These are phyloP conservation scores for Penicillium sp. DNA, from an alignment of 2,329 filamentous ascomycete species.

Conservation along the genomic window DNA sequence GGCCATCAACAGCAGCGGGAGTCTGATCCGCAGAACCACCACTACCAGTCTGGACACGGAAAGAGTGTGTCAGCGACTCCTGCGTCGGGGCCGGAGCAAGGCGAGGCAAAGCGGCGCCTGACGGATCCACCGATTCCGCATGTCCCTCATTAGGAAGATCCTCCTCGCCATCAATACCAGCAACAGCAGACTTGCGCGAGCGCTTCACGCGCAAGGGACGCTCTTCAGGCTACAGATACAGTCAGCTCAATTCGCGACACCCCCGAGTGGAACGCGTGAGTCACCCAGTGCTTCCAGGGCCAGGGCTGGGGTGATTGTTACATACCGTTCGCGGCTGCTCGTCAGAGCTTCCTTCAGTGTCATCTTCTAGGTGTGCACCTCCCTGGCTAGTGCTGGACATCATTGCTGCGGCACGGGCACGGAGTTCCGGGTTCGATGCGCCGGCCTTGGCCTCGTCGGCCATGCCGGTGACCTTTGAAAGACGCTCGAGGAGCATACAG, in stretches of 20 bases:
- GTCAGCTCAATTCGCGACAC: background rate
- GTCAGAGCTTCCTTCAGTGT: conserved; percentile 47
- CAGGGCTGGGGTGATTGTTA: background rate
- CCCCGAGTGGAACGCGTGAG: too few relatives aligned
- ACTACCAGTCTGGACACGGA: conserved; percentile 35
- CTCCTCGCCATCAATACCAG: conserved; percentile 27
- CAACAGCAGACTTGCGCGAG: conserved; percentile 41
- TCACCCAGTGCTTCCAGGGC: too few relatives aligned
- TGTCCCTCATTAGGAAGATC: conserved; percentile 23
- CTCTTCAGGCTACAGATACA: conserved; percentile 44
- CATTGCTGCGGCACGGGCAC: conserved; percentile 37
- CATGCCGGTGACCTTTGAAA: conserved; percentile 45
- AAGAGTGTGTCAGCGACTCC: conserved; percentile 40
- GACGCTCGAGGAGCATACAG: conserved; percentile 45
- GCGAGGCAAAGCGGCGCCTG: conserved; percentile 32
- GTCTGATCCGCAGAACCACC: conserved; percentile 29
- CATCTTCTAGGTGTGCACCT: conserved; percentile 36
- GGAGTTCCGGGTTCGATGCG: conserved; percentile 35
- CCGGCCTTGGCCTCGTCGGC: conserved; percentile 39
- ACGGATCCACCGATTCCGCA: conserved; percentile 20
- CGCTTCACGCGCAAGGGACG: conserved; percentile 48
- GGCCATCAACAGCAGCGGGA: conserved; percentile 12
- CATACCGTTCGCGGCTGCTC: conserved; percentile 46
- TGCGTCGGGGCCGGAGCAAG: conserved; percentile 38
- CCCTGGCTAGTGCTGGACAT: conserved; percentile 27